Evolutionary conservation across 1,284 basidiomycete species (phyloP).

Genomic region (Cryptococcus wingfieldii): DNA sequence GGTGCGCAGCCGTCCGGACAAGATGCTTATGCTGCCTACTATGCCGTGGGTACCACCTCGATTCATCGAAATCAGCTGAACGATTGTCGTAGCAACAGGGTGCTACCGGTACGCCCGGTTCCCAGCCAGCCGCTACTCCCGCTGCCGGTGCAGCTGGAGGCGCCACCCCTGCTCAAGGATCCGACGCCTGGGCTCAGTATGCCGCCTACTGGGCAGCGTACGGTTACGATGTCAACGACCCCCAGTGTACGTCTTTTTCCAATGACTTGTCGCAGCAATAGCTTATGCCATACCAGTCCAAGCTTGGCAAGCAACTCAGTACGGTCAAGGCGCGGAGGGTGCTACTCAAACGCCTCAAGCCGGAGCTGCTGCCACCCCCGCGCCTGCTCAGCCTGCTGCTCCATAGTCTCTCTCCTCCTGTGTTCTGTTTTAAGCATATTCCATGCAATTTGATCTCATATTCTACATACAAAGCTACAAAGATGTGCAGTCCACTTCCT

Average conservation of each 20-base stretch:
- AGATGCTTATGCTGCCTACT: slow-evolving; percentile 28
- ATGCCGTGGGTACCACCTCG: slow-evolving; percentile 20
- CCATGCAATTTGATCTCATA: not conserved
- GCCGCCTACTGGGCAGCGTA: slow-evolving; percentile 62
- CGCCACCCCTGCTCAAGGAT: slow-evolving; percentile 44
- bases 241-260: slow-evolving; percentile 40
- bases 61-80: not conserved
- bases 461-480: not conserved
- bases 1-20: slow-evolving; percentile 17
- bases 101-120: slow-evolving; percentile 16
- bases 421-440: not conserved
- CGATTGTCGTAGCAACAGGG: slow-evolving; percentile 20
- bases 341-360: slow-evolving; percentile 2
- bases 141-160: slow-evolving; percentile 41
- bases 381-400: not conserved
- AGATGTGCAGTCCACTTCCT: slow-evolving; percentile 12
- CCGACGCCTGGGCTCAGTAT: slow-evolving; percentile 49
- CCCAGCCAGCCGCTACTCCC: slow-evolving; percentile 41
- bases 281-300: slow-evolving; percentile 25
- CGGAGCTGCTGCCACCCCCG: slow-evolving; percentile 7
- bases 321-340: slow-evolving; percentile 18
- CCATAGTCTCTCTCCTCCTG: not conserved
- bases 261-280: not conserved
- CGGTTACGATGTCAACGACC: slow-evolving; percentile 76
- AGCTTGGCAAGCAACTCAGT: slow-evolving; percentile 45